Conservation (phyloP, 1,284 basidiomycete genomes). For the Pascua sp. region DNA sequence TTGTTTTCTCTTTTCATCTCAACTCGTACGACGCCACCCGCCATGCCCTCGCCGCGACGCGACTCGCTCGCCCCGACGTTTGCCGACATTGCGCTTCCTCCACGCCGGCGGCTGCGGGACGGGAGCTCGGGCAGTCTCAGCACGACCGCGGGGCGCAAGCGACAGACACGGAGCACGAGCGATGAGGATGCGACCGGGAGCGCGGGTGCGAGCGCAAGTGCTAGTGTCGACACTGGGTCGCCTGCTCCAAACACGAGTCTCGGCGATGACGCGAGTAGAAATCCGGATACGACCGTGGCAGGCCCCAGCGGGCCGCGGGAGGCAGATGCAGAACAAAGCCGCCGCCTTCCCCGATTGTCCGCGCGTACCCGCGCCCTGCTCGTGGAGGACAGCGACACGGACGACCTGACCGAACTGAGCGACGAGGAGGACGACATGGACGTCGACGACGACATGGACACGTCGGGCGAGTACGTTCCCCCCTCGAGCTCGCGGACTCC, state of each 20-base stretch:
- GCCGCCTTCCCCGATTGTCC: slow-evolving; percentile 9
- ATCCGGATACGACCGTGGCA: too few relatives aligned
- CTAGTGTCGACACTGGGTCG: neutral
- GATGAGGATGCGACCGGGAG: neutral
- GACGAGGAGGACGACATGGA: slow-evolving; percentile 1
- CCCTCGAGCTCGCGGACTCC: neutral
- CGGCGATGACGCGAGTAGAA: neutral
- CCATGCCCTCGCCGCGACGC: too few relatives aligned
- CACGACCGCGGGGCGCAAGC: neutral
- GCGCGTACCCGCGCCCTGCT: neutral
- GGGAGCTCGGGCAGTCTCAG: slow-evolving; percentile 9
- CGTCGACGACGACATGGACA: slow-evolving; percentile 4
- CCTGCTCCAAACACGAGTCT: neutral
- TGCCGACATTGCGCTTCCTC: slow-evolving; percentile 30
- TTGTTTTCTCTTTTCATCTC: too few relatives aligned
- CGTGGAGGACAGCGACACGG: neutral
- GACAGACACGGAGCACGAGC: too few relatives aligned
- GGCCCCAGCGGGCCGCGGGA: too few relatives aligned
- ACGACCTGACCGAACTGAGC: neutral
- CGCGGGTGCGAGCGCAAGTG: neutral
- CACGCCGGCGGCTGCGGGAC: slow-evolving; percentile 32
- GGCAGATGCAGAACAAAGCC: slow-evolving; percentile 5
- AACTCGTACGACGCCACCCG: too few relatives aligned
- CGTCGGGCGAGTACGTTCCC: neutral
- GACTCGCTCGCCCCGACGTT: slow-evolving; percentile 14